Percentiles rank a stretch among this genome's conserved stretches.
phyloP scores from a whole-genome alignment of 148 eudicot species.

The Oxyria digyna region DNA sequence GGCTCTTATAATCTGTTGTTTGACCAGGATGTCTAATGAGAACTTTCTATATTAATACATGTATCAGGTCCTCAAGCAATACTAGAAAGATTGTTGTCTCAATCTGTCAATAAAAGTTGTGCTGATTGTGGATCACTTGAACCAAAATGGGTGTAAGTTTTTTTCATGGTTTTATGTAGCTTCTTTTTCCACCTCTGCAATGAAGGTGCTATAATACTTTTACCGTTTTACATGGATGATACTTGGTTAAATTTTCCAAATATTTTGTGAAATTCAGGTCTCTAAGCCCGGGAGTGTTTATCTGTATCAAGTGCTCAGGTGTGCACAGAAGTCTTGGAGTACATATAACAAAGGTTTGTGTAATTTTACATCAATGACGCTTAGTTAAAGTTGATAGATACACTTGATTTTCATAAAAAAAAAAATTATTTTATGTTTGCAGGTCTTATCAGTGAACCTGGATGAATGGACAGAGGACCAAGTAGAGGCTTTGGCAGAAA shows the following conservation, averaged over 20 bases:
- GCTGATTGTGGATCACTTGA: slow-evolving; percentile 91
- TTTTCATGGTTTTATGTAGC: background rate
- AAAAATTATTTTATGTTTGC: background rate
- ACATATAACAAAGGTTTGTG: slow-evolving; percentile 60
- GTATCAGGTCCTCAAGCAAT: slow-evolving; percentile 17
- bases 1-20: too few species aligned
- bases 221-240: background rate
- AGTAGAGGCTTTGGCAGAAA: slow-evolving; percentile 47
- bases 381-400: background rate
- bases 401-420: background rate
- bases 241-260: background rate
- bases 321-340: slow-evolving; percentile 79
- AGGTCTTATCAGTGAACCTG: slow-evolving; percentile 80
- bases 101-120: slow-evolving; percentile 50
- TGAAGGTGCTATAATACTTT: background rate
- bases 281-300: slow-evolving; percentile 61
- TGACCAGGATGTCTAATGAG: too few species aligned
- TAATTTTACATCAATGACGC: too few species aligned
- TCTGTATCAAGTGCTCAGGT: slow-evolving; percentile 84
- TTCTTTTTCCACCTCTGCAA: background rate
- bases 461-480: slow-evolving; percentile 94
- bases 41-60: background rate
- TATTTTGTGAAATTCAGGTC: slow-evolving; percentile 37
- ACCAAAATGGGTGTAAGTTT: slow-evolving; percentile 94
- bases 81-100: slow-evolving; percentile 40